phyloP scores from a whole-genome alignment of 2,329 filamentous ascomycete species.

The Pseudogymnoascus sp. region DNA sequence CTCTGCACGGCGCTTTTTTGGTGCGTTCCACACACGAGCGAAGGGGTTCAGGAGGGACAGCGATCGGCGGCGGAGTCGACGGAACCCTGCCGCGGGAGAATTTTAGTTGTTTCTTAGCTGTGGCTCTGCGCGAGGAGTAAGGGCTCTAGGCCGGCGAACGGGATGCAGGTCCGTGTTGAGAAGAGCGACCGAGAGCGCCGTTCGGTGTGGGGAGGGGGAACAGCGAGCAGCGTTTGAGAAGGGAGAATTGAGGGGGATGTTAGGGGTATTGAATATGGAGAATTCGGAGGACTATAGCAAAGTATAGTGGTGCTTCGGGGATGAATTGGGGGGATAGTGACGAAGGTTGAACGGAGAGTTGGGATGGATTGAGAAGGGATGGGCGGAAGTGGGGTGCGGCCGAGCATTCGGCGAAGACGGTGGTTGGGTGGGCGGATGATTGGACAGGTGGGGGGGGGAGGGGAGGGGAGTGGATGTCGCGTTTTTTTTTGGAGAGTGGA shows the following conservation, averaged over 20 bases:
- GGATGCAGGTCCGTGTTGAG: not conserved
- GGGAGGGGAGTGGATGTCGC: not conserved
- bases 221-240: not conserved
- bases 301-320: not conserved
- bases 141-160: not conserved
- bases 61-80: not conserved
- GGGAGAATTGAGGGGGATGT: not conserved
- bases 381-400: not conserved
- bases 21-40: not conserved
- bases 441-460: not conserved
- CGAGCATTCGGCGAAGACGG: not conserved
- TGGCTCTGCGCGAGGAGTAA: not conserved
- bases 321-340: not conserved
- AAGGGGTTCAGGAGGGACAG: constrained; percentile 3
- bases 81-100: not conserved
- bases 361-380: constrained; percentile 1
- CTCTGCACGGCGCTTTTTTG: not conserved
- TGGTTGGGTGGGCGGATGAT: not conserved
- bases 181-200: not conserved
- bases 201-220: not conserved
- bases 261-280: not conserved
- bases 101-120: not conserved
- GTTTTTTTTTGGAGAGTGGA: not conserved
- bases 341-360: not conserved
- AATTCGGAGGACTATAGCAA: not conserved